A percentile compares a stretch with the other conserved stretches of the same genome.
Conservation (phyloP, 106 monocot genomes). For the Dendrobium huoshanense region DNA sequence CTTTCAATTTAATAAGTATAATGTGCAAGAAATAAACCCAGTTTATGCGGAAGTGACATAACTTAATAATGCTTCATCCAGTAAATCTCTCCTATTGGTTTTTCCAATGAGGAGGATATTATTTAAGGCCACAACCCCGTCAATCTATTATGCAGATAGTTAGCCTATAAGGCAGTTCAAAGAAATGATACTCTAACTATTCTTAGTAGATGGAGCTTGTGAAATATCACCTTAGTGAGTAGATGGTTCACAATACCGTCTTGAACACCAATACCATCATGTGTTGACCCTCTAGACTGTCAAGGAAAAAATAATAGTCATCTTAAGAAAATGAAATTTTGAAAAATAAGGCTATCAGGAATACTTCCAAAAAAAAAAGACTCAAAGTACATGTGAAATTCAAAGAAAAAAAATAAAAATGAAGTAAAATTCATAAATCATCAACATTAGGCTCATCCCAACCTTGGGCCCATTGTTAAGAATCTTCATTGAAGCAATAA, state of each 20-base stretch:
- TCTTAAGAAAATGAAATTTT: neutral
- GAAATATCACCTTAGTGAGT: conserved; percentile 80
- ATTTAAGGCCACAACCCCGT: conserved; percentile 92
- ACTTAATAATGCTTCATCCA: conserved; percentile 94
- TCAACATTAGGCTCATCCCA: too few relatives aligned
- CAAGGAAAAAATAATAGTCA: neutral
- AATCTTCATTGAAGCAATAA: too few relatives aligned
- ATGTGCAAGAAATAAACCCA: neutral
- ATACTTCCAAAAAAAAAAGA: neutral
- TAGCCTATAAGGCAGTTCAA: conserved; percentile 6
- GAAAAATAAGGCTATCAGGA: too few relatives aligned
- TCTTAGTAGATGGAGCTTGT: neutral
- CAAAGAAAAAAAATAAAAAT: too few relatives aligned
- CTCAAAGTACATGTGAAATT: too few relatives aligned
- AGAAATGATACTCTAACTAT: conserved; percentile 1
- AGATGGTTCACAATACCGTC: conserved; percentile 97
- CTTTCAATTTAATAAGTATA: neutral
- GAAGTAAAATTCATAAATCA: too few relatives aligned
- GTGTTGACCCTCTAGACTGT: conserved; percentile 93
- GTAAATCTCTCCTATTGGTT: conserved; percentile 94
- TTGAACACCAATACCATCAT: conserved; percentile 97
- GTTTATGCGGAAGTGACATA: conserved; percentile 10
- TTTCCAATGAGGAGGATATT: conserved; percentile 99
- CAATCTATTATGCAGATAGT: conserved; percentile 65
- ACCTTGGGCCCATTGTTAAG: too few relatives aligned